Evolutionary conservation across 108 stramenopile genomes (phyloP), one percentile per base, ranked within the genome.

Genomic region (Skeletonema tropicum): DNA sequence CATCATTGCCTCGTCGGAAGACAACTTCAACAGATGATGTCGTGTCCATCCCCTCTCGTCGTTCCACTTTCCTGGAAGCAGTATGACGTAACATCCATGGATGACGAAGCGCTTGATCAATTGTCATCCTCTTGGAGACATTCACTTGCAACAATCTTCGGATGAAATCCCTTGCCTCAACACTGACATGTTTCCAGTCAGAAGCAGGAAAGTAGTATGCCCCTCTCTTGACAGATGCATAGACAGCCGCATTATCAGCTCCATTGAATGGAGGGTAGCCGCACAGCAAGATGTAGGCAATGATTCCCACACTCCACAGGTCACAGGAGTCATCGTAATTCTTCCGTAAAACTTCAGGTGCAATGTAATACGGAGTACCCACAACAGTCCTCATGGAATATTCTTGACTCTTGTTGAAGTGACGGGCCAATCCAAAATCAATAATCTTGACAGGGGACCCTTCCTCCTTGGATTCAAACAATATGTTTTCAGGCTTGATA

Each of bases 291-390:
- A 92, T 93, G 86, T 93, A 96, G 30, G 66, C 75, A 42, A 96
- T 93, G n/a, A 96, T 87, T 31, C 94, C 94, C 13, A 96, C 69
- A 62, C 64, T 68, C 94, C 94, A 94, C 21, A 94, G 73, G 83
- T 96, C 94, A 39, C 83, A 83, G 14, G 83, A 57, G n/a, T 70
- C 61, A 48, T 66, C 73, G 42, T 90, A 87, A 41, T 46, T 36
- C 26, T 90, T 88, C 23, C 60, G 23, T 7, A 76, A 55, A 2
- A 90, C 83, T 33, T 98, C 97, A 3, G 97, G 97, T 11, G 91
- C 89, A 10, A 98, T 91, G 39, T 92, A 97, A 32, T 92, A 93
- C 12, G 95, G 93, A 3, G 96, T 98, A 19, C 97, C 97, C 35
- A 88, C 83, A 25, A 71, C 19, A 13, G 87, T 78, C 3, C 48